A percentile compares a stretch with the other conserved stretches of the same genome.
Conservation (phyloP, 83 land plant species). For the Picea mariana region DNA sequence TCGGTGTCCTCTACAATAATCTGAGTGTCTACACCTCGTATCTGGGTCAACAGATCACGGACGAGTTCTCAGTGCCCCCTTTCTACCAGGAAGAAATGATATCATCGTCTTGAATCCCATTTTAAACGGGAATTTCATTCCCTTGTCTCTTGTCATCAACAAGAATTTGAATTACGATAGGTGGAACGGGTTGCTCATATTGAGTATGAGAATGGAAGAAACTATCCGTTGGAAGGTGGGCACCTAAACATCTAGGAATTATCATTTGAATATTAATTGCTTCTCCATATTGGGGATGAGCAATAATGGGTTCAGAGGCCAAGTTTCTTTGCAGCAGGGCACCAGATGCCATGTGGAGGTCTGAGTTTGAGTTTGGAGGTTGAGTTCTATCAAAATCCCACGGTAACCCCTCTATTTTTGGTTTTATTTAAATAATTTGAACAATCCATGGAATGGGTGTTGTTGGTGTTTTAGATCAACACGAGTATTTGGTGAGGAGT, state of each 20-base stretch:
- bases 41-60: background rate
- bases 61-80: slow-evolving; percentile 18
- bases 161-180: slow-evolving; percentile 8
- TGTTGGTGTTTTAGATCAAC: too few species aligned
- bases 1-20: slow-evolving; percentile 17
- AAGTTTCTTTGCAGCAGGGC: too few species aligned
- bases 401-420: too few species aligned
- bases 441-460: too few species aligned
- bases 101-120: slow-evolving; percentile 5
- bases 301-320: too few species aligned
- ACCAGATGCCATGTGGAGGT: too few species aligned
- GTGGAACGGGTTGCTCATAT: background rate
- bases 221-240: slow-evolving; percentile 52
- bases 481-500: too few species aligned
- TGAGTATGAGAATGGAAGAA: slow-evolving; percentile 12
- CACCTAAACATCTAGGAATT: slow-evolving; percentile 36
- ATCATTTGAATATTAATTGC: background rate
- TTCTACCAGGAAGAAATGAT: slow-evolving; percentile 24
- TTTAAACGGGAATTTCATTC: background rate
- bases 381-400: too few species aligned
- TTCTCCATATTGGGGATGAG: too few species aligned
- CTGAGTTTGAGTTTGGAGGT: too few species aligned
- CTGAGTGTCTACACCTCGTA: too few species aligned
- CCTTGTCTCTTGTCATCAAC: background rate
- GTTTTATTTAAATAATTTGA: too few species aligned